Base-by-base conservation (phyloP, 306 rosid genomes). In the Rosa chinensis region DNA sequence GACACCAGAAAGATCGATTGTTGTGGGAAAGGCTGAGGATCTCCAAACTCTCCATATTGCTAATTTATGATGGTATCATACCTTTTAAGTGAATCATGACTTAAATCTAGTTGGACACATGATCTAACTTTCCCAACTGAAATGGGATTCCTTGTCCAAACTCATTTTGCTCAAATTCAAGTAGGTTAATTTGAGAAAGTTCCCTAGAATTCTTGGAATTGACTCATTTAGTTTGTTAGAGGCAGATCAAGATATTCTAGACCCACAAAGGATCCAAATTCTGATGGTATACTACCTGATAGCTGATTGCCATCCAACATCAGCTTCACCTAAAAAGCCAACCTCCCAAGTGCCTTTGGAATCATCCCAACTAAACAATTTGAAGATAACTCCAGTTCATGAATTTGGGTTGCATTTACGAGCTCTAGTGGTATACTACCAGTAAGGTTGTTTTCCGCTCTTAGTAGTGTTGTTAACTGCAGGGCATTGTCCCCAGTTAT, bases 361-460 rank as follows among this genome's bases (percentile, higher is more conserved):
- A 78, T 66, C 39, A 11, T 11, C 16, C 84, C 64, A 21, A 58
- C 64, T 58, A 58, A 58, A n/a, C 14, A 5, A 21, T 58, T 58
- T 21, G 64, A 58, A 9, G 64, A 58, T 8, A 58, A 9, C 9
- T 58, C 64, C 1, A 58, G 64, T 3, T 8, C 64, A n/a, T 12
- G 40, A 10, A 72, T 61, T 48, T 61, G 73, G 4, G 37, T 63
- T 43, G 82, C 83, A 71, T 80, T 58, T 2, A 77, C 80, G 37
- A 87, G 53, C 72, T 82, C 77, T 7, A 20, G 40, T 10, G 81
- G 84, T 32, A 84, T 82, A 63, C 56, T 70, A 12, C 86, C 86
- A 10, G 45, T n/a, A 40, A 87, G 75, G 35, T 66, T 59, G 76
- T 87, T 84, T 21, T 78, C 68, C 20, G 84, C 67, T 25, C 84